Conservation (phyloP, 2,329 filamentous ascomycete genomes). For the Aspergillus sp. region DNA sequence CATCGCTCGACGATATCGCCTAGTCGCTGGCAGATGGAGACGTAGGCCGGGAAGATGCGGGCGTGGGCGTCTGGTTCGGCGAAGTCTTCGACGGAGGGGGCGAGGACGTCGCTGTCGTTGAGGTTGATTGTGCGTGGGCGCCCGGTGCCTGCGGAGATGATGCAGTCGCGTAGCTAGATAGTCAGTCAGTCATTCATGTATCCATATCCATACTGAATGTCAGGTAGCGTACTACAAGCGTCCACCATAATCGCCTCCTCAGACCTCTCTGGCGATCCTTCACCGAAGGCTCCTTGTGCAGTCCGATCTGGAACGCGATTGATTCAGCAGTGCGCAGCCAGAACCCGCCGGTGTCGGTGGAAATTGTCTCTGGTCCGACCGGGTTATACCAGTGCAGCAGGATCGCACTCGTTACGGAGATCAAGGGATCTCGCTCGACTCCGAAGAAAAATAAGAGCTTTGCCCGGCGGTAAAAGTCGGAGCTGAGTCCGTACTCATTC, state of each 20-base stretch:
- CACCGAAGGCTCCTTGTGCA: slow-evolving; percentile 41
- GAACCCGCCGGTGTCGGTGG: slow-evolving; percentile 43
- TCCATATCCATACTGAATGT: too few relatives aligned
- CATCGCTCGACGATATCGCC: slow-evolving; percentile 44
- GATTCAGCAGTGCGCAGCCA: slow-evolving; percentile 44
- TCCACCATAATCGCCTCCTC: slow-evolving; percentile 48
- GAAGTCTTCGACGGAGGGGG: slow-evolving; percentile 29
- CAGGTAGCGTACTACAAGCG: slow-evolving; percentile 35
- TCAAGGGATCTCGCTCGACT: slow-evolving; percentile 37
- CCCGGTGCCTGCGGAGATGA: slow-evolving; percentile 44
- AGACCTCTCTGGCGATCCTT: slow-evolving; percentile 35
- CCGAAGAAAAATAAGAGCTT: slow-evolving; percentile 37
- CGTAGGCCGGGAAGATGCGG: slow-evolving; percentile 40
- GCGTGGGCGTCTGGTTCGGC: slow-evolving; percentile 21
- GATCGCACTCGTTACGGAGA: slow-evolving; percentile 40
- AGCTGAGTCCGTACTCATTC: slow-evolving; percentile 31
- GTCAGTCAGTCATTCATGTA: too few relatives aligned
- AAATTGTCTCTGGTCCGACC: slow-evolving; percentile 41
- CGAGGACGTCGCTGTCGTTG: slow-evolving; percentile 40
- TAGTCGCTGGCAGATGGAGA: slow-evolving; percentile 40
- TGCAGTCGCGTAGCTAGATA: slow-evolving; percentile 35
- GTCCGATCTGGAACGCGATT: slow-evolving; percentile 43
- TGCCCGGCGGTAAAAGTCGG: slow-evolving; percentile 32
- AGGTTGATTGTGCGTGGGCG: slow-evolving; percentile 43
- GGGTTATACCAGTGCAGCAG: slow-evolving; percentile 47